Percentiles rank a stretch among this genome's conserved stretches.
These are phyloP conservation scores for Syncephalastrum sp. DNA, from an alignment of 371 early-diverging fungal species.

Conservation along the genomic window DNA sequence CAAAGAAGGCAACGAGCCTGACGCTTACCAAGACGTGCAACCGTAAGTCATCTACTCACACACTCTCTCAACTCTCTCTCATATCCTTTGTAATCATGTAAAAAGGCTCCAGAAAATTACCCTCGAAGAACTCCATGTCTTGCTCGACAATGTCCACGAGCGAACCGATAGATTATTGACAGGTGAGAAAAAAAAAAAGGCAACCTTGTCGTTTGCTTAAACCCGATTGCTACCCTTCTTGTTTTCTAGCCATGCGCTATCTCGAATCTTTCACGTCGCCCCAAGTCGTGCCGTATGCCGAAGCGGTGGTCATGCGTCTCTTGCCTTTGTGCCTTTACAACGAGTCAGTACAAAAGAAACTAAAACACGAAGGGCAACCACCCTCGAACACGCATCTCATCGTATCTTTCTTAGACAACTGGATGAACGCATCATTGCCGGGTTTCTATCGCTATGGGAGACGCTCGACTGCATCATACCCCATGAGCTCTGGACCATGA, in stretches of 20 bases:
- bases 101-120: neutral
- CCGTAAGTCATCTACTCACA: neutral
- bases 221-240: neutral
- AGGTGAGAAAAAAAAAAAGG: neutral
- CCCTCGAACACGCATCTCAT: too few relatives aligned
- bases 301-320: constrained; percentile 18
- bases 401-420: constrained; percentile 9
- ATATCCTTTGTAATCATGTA: constrained; percentile 3
- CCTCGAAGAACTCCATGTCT: too few relatives aligned
- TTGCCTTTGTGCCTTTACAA: constrained; percentile 24
- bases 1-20: constrained; percentile 38
- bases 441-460: constrained; percentile 42
- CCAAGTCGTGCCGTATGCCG: constrained; percentile 3
- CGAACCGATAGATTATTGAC: neutral
- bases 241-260: neutral
- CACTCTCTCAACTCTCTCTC: neutral
- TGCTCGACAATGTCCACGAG: too few relatives aligned
- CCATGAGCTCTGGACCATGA: constrained; percentile 39
- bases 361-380: neutral
- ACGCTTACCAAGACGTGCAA: neutral
- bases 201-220: neutral
- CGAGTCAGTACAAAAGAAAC: constrained; percentile 16
- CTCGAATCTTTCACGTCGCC: neutral
- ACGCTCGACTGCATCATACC: constrained; percentile 38
- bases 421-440: constrained; percentile 21